A percentile compares a stretch with the other conserved stretches of the same genome.
Conservation (phyloP, 2,329 filamentous ascomycete species). For the Fusarium euwallaceae region DNA sequence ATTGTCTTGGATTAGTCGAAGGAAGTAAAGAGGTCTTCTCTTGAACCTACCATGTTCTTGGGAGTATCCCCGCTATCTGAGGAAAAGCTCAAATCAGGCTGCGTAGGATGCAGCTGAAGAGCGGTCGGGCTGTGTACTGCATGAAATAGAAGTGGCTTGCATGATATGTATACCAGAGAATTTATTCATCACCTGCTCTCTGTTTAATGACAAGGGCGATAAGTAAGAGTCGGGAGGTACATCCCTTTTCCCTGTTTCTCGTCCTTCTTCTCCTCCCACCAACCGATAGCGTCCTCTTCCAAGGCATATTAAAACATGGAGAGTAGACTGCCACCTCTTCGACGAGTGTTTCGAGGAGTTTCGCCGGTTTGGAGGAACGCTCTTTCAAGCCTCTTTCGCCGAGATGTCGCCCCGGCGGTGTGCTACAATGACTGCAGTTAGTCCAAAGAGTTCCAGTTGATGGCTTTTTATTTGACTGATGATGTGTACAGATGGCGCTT, state of each 20-base stretch:
- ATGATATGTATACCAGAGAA: neutral
- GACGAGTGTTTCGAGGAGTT: neutral
- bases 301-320: neutral
- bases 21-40: neutral
- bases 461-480: too few relatives aligned
- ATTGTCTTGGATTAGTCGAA: neutral
- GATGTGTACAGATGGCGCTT: neutral
- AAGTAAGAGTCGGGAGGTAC: neutral
- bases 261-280: neutral
- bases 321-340: too few relatives aligned
- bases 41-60: neutral
- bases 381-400: neutral
- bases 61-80: neutral
- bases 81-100: neutral
- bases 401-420: neutral
- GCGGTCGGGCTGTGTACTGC: neutral
- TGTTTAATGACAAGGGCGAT: too few relatives aligned
- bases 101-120: neutral
- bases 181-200: neutral
- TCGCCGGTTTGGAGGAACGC: neutral
- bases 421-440: conserved; percentile 1
- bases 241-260: neutral
- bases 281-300: neutral
- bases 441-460: neutral
- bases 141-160: neutral